Percentiles rank a stretch among this genome's conserved stretches.
Evolutionary conservation across 495 filamentous ascomycete species (phyloP).

Genomic region (Aspergillus steynii): DNA sequence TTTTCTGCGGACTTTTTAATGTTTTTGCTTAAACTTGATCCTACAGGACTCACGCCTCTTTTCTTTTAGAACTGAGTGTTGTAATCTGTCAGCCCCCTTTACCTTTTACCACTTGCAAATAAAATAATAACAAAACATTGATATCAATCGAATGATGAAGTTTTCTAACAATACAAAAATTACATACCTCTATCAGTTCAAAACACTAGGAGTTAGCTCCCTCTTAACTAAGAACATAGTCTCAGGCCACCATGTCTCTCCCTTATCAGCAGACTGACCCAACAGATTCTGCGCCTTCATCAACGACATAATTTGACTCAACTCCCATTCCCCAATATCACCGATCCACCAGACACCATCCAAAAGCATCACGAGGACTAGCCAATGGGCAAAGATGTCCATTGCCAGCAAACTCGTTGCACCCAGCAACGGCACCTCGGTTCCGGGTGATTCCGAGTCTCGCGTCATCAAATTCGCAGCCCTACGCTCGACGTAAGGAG

Average conservation of each 20-base stretch:
- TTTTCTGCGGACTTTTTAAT: no score
- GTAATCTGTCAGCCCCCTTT: no score
- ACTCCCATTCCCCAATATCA: constrained; percentile 32
- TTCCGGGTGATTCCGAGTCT: constrained; percentile 3
- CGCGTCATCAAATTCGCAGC: constrained; percentile 8
- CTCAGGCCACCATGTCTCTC: constrained; percentile 33
- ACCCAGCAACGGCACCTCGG: constrained; percentile 13
- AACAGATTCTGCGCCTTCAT: constrained; percentile 16
- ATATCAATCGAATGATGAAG: no score
- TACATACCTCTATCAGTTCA: background rate
- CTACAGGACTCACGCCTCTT: no score
- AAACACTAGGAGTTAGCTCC: constrained; percentile 11
- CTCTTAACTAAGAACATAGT: constrained; percentile 30
- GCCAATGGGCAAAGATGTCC: constrained; percentile 47
- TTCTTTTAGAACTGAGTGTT: no score
- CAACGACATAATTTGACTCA: constrained; percentile 26
- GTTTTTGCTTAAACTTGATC: no score
- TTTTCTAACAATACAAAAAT: no score
- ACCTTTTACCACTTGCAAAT: no score
- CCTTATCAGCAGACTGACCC: constrained; percentile 9
- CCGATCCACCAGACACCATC: constrained; percentile 49
- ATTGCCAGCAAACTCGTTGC: constrained; percentile 34
- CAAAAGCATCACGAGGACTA: constrained; percentile 43
- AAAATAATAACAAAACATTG: no score
- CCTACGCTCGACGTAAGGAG: constrained; percentile 3